Evolutionary conservation across 2,329 filamentous ascomycete genomes (phyloP), one percentile per base, ranked within the genome.

Genomic region (Botrytis aclada): DNA sequence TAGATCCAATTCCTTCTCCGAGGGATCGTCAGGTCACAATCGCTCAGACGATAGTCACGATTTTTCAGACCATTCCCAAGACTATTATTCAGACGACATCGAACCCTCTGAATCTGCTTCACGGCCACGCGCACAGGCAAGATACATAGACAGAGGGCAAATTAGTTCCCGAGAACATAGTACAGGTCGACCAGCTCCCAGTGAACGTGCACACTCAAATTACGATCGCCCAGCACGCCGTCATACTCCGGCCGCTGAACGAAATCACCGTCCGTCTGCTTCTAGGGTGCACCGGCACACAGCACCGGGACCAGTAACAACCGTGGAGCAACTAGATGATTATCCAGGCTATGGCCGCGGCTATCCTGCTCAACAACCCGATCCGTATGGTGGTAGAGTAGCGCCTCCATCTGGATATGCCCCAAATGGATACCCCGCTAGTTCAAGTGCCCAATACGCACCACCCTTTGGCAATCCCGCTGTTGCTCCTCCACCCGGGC

Each of bases 311-410:
- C 84, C 86, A 76, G 84, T 88, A 72, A 88, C 88, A 84, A 92
- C 87, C 81, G 85, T 88, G 84, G 91, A 92, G 80, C 87, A 87
- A 51, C 85, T 85, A 32, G 89, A 93, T 37, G 89, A 92, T n/a
- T 90, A 87, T 80, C 82, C 83, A 75, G 81, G 78, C 77, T 84
- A 82, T 84, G 86, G 83, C 82, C 82, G 74, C 78, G 77, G 78
- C 75, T 81, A 80, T 73, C 79, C 78, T 60, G 79, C 81, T 71
- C 79, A 79, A 67, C 79, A 80, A 75, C 71, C 80, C 75, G 74
- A 72, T 54, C 74, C 74, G 43, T 79, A 77, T 72, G 77, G 76
- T 34, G 58, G 60, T 41, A 71, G 69, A 56, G 74, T 77, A 72
- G 74, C 70, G 73, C 76, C 79, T 75, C 72, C 73, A 67, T 74